phyloP scores from a whole-genome alignment of 805 yeast species.

The Teunomyces panamensis region DNA sequence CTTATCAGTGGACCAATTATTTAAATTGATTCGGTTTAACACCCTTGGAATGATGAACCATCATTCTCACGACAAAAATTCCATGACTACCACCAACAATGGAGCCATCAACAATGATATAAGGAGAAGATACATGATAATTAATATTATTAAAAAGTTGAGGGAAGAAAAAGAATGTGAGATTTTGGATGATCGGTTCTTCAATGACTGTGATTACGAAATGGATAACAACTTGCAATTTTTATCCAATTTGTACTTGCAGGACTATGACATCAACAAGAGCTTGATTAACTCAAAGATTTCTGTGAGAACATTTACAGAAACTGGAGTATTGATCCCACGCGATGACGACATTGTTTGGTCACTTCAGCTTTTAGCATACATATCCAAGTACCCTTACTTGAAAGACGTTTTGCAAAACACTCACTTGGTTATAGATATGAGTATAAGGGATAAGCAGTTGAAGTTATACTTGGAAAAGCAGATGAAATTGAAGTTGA shows the following conservation, averaged over 20 bases:
- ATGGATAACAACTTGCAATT: constrained; percentile 44
- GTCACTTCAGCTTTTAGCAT: constrained; percentile 89
- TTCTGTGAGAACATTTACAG: constrained; percentile 39
- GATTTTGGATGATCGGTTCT: constrained; percentile 27
- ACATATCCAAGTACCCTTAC: constrained; percentile 85
- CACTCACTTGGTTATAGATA: constrained; percentile 69
- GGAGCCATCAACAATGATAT: constrained; percentile 27
- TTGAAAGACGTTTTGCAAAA: constrained; percentile 71
- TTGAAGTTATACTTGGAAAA: constrained; percentile 34
- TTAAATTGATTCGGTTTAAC: constrained; percentile 32
- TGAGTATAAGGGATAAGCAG: constrained; percentile 47
- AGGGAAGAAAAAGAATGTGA: constrained; percentile 36
- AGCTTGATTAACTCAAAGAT: constrained; percentile 26
- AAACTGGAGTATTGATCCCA: constrained; percentile 77
- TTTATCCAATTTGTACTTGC: constrained; percentile 37
- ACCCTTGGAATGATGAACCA: background rate
- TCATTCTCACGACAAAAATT: background rate
- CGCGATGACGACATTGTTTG: constrained; percentile 91
- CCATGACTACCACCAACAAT: constrained; percentile 3
- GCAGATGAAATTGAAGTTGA: constrained; percentile 31
- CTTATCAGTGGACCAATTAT: constrained; percentile 34
- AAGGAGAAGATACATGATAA: constrained; percentile 34
- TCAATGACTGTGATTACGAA: constrained; percentile 32
- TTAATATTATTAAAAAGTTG: constrained; percentile 35
- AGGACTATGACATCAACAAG: constrained; percentile 29